Base-by-base conservation (phyloP, 1,139 yeast species). In the Pichia terricola region DNA sequence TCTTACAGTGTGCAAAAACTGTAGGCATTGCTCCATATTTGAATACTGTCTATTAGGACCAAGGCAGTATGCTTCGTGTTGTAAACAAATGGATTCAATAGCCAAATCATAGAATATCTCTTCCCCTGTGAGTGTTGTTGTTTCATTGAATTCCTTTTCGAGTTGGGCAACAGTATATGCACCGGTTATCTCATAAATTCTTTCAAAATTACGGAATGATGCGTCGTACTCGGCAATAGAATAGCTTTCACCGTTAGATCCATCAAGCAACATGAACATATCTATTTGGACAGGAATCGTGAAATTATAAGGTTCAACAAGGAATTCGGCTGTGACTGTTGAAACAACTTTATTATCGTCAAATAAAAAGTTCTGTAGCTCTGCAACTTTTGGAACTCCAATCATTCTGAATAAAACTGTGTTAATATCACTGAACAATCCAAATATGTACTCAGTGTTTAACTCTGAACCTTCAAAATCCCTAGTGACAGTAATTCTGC, bases 381-480 rank as follows among this genome's bases (percentile, higher is more conserved):
- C 28, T 9, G n/a, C 28, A 25, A 9, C n/a, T 26, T 35, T 35
- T 35, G 37, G 37, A 4, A 22, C n/a, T 11, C 37, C 37, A 35
- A 35, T 25, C 37, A 35, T 35, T 35, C 37, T 35, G 37, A 35
- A 35, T n/a, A 35, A 11, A 35, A 35, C 37, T 35, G 37, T 11
- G 25, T 35, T 35, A 5, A 35, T 5, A 26, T 10, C 37, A 35
- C 37, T 35, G 28, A 35, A 35, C 11, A 35, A 26, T 9, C 37
- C 37, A 35, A 26, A 35, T 4, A 35, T 35, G 25, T 35, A 35
- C 25, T 35, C 37, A 4, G 37, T 35, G 27, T 35, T 35, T 22
- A 35, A 35, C 11, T 35, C 37, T 10, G 37, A 26, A 8, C 37
- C 37, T 9, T 9, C n/a, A 35, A 35, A 35, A 26, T 35, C 37